These are phyloP conservation scores for Hypoxylon crocopeplum DNA, from an alignment of 495 filamentous ascomycete genomes.

Conservation along the genomic window DNA sequence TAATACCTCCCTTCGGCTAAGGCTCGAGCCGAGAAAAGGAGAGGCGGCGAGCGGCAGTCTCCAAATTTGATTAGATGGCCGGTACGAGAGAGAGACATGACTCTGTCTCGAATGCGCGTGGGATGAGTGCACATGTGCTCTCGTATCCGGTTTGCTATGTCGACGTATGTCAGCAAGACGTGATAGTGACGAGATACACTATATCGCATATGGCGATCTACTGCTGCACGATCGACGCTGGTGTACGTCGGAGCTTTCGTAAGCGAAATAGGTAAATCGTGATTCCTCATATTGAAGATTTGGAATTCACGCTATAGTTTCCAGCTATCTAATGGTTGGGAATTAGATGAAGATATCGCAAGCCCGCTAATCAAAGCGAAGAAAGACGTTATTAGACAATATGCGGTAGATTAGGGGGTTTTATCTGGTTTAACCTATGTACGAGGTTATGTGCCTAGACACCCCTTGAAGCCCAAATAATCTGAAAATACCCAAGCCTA, in stretches of 20 bases:
- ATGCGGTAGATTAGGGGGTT: slow-evolving; percentile 12
- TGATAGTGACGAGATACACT: slow-evolving; percentile 16
- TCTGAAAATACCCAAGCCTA: slow-evolving; percentile 5
- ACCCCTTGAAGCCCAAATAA: slow-evolving; percentile 6
- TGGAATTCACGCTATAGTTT: too few species aligned
- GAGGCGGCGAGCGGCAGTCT: too few species aligned
- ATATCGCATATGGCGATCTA: not conserved
- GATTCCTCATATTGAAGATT: slow-evolving; percentile 6
- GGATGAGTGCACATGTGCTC: too few species aligned
- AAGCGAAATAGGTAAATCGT: slow-evolving; percentile 19
- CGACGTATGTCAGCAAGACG: slow-evolving; percentile 4
- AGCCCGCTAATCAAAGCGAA: not conserved
- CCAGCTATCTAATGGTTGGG: not conserved
- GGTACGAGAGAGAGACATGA: not conserved
- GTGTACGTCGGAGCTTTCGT: slow-evolving; percentile 26
- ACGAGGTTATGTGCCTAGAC: slow-evolving; percentile 8
- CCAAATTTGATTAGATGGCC: not conserved
- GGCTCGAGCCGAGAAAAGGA: slow-evolving; percentile 10
- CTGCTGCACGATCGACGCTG: slow-evolving; percentile 19
- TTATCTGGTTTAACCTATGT: slow-evolving; percentile 13
- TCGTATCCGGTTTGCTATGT: not conserved
- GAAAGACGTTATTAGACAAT: not conserved
- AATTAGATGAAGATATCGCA: not conserved
- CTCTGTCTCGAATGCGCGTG: not conserved
- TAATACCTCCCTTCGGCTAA: not conserved